These are phyloP conservation scores for Cetraspora pellucida DNA, from an alignment of 192 early-diverging fungal species.

Conservation along the genomic window DNA sequence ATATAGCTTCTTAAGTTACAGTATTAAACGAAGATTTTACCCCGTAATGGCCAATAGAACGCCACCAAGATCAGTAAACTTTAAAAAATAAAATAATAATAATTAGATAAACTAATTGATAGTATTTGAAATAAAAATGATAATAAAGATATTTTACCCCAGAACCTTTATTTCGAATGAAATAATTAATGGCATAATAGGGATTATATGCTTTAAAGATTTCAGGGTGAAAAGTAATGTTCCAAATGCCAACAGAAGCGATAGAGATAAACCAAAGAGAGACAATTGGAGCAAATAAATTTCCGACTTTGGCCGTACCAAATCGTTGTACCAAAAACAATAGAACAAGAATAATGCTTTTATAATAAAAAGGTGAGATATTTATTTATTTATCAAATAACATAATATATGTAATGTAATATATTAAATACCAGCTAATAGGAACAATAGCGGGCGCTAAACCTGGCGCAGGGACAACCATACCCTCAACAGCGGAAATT, in stretches of 20 bases:
- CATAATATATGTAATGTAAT: neutral
- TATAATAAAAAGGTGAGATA: neutral
- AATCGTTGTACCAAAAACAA: conserved; percentile 54
- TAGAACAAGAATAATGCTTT: conserved; percentile 40
- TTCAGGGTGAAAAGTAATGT: conserved; percentile 41
- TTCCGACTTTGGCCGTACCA: conserved; percentile 47
- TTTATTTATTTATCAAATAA: neutral
- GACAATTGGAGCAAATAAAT: conserved; percentile 50
- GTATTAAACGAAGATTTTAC: too few relatives aligned
- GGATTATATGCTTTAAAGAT: conserved; percentile 51
- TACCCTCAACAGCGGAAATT: conserved; percentile 25
- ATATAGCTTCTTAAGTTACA: too few relatives aligned
- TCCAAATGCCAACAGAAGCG: conserved; percentile 51
- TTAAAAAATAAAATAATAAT: neutral
- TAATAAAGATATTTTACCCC: too few relatives aligned
- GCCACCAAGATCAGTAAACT: conserved; percentile 46
- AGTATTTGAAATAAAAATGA: too few relatives aligned
- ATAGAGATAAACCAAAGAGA: conserved; percentile 52
- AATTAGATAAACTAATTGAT: too few relatives aligned
- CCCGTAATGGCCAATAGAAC: conserved; percentile 58
- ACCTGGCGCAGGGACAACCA: neutral
- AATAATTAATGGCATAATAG: conserved; percentile 42
- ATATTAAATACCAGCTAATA: neutral
- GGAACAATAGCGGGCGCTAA: neutral
- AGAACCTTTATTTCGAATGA: conserved; percentile 33